A percentile compares a stretch with the other conserved stretches of the same genome.
phyloP scores from a whole-genome alignment of 1,284 basidiomycete genomes.

The Leccinum griseonigrum region DNA sequence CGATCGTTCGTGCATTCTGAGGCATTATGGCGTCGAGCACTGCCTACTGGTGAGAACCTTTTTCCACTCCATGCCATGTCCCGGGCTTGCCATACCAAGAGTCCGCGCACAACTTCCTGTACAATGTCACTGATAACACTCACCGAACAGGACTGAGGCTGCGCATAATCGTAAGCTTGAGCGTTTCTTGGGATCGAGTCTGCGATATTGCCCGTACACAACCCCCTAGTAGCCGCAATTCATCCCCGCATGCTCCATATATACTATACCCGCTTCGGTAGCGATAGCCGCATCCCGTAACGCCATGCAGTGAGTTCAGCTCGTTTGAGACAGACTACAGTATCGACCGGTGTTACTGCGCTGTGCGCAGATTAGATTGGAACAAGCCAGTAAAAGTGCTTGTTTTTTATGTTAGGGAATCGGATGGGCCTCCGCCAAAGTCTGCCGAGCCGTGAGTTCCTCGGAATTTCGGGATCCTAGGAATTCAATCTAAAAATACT shows the following conservation, averaged over 20 bases:
- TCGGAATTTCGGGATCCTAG: neutral
- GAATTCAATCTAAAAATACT: neutral
- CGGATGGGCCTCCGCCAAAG: neutral
- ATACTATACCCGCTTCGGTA: neutral
- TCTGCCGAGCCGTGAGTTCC: neutral
- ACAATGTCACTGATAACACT: too few relatives aligned
- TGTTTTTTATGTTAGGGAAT: neutral
- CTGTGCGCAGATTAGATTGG: neutral
- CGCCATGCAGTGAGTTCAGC: neutral
- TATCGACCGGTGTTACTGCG: too few relatives aligned
- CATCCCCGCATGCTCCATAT: neutral
- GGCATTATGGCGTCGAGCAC: too few relatives aligned
- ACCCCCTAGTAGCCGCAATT: neutral
- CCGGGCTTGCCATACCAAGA: neutral
- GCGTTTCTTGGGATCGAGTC: neutral
- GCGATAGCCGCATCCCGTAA: neutral
- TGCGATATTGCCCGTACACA: neutral
- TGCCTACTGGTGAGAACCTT: too few relatives aligned
- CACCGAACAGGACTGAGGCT: too few relatives aligned
- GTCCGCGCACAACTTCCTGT: neutral
- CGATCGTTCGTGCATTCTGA: neutral
- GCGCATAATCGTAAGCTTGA: slow-evolving; percentile 19
- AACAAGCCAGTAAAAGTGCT: neutral
- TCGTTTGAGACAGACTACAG: neutral
- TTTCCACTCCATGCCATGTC: too few relatives aligned